Evolutionary conservation across 495 filamentous ascomycete genomes (phyloP).

Genomic region (Aspergillus steynii): DNA sequence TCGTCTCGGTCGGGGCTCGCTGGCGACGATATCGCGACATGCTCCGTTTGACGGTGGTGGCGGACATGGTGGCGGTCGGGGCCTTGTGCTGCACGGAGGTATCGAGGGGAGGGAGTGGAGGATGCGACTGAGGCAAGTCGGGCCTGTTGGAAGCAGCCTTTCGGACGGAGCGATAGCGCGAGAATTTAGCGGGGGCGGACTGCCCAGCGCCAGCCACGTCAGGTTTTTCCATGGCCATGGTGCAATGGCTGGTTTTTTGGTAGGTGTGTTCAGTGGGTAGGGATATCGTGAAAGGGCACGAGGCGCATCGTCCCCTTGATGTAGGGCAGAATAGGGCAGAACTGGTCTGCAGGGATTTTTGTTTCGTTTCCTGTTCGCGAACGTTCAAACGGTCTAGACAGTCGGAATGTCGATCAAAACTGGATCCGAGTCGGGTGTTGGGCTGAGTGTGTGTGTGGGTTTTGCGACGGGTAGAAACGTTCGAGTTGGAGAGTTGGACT

Average conservation of each 20-base stretch:
- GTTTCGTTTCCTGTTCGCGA: neutral
- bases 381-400: neutral
- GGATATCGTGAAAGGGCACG: neutral
- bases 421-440: slow-evolving; percentile 3
- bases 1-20: slow-evolving; percentile 19
- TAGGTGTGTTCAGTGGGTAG: neutral
- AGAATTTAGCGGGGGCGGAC: slow-evolving; percentile 30
- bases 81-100: slow-evolving; percentile 11
- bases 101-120: slow-evolving; percentile 4
- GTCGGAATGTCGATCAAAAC: neutral
- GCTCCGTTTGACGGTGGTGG: slow-evolving; percentile 49
- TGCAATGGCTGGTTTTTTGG: neutral
- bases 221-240: slow-evolving; percentile 25
- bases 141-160: slow-evolving; percentile 25
- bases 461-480: neutral
- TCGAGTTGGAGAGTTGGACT: neutral
- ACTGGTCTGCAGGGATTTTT: neutral
- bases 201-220: slow-evolving; percentile 14
- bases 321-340: neutral
- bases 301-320: neutral
- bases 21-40: slow-evolving; percentile 61
- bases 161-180: slow-evolving; percentile 39
- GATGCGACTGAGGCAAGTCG: neutral
- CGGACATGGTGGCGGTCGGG: neutral
- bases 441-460: neutral